Conservation (phyloP, 495 filamentous ascomycete genomes). For the Friedmanniomyces endolithicus region DNA sequence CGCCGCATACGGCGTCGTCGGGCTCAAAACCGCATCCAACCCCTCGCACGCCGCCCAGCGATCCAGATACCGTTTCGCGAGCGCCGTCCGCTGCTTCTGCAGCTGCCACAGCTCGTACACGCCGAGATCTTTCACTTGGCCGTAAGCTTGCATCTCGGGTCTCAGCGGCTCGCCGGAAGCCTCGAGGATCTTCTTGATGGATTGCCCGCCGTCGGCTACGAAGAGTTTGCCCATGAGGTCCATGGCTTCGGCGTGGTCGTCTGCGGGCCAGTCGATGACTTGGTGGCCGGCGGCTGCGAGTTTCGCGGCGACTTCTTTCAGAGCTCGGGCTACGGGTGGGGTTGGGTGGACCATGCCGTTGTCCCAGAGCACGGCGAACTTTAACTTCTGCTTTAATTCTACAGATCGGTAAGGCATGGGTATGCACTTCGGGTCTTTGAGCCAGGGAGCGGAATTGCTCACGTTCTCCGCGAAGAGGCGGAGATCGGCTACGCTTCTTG, state of each 20-base stretch:
- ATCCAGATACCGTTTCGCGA: constrained; percentile 26
- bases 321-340: constrained; percentile 51
- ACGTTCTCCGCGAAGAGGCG: constrained; percentile 45
- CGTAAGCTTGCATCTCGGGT: constrained; percentile 29
- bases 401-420: constrained; percentile 19
- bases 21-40: constrained; percentile 28
- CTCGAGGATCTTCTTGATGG: constrained; percentile 21
- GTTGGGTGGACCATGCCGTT: constrained; percentile 58
- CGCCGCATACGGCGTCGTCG: constrained; percentile 26
- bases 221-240: constrained; percentile 24
- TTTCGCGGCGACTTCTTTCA: constrained; percentile 42
- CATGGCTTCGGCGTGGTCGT: constrained; percentile 26
- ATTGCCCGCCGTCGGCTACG: constrained; percentile 30
- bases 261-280: constrained; percentile 55
- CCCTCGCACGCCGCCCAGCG: constrained; percentile 25
- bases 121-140: constrained; percentile 22
- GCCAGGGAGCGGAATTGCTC: constrained; percentile 11
- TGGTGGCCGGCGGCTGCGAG: constrained; percentile 41
- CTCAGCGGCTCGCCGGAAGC: constrained; percentile 28
- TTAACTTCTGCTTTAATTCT: constrained; percentile 31
- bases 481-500: constrained; percentile 46
- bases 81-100: constrained; percentile 25
- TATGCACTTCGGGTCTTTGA: constrained; percentile 19
- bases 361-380: constrained; percentile 57
- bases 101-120: constrained; percentile 29